Conservation (phyloP, 805 yeast genomes). For the Metschnikowia cerradonensis region DNA sequence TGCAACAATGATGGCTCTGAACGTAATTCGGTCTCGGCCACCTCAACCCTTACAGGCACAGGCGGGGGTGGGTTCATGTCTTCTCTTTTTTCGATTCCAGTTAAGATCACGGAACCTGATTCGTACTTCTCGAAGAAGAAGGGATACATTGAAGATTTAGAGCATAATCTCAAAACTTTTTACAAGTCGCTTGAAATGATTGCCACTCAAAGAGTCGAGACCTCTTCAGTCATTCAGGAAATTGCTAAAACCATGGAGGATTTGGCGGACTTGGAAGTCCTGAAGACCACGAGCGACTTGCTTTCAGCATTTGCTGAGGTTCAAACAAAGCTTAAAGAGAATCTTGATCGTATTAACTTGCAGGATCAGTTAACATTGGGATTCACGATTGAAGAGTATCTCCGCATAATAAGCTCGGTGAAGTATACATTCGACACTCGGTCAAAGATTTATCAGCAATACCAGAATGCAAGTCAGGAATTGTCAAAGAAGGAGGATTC, state of each 20-base stretch:
- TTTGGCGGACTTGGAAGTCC: constrained; percentile 71
- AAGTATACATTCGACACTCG: constrained; percentile 73
- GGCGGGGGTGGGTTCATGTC: constrained; percentile 59
- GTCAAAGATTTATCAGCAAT: constrained; percentile 46
- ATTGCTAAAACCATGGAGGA: constrained; percentile 49
- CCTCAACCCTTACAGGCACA: constrained; percentile 19
- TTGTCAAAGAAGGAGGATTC: constrained; percentile 44
- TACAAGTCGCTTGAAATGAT: constrained; percentile 70
- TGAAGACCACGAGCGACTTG: constrained; percentile 58
- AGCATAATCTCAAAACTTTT: constrained; percentile 65
- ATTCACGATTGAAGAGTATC: constrained; percentile 82
- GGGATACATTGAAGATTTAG: constrained; percentile 65
- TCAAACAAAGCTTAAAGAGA: constrained; percentile 65
- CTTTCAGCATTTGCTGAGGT: constrained; percentile 68
- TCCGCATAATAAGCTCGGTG: constrained; percentile 71
- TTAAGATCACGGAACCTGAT: constrained; percentile 73
- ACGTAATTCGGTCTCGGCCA: constrained; percentile 6
- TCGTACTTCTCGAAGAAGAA: constrained; percentile 69
- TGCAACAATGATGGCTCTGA: constrained; percentile 36
- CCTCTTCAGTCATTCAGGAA: constrained; percentile 68
- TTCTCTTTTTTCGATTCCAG: constrained; percentile 64
- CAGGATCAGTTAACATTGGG: constrained; percentile 87
- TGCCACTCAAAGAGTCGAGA: constrained; percentile 69
- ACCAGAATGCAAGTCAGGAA: constrained; percentile 42
- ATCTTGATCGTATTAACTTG: constrained; percentile 70